Conservation (phyloP, 495 filamentous ascomycete species). For the Penicillium fimorum region DNA sequence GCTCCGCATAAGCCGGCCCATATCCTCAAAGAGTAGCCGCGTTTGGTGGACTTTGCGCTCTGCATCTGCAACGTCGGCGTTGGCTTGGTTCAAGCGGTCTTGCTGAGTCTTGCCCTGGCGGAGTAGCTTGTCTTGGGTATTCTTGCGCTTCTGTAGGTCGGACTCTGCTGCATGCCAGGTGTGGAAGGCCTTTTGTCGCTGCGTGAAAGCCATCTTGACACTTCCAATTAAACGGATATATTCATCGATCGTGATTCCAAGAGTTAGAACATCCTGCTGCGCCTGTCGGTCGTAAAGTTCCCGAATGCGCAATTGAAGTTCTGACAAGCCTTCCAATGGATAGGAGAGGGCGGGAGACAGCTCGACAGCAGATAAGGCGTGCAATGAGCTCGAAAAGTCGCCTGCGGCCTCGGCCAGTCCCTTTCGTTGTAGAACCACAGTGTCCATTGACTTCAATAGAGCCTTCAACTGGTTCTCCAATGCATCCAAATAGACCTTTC, state of each 20-base stretch:
- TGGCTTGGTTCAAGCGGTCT: slow-evolving; percentile 86
- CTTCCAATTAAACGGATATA: slow-evolving; percentile 94
- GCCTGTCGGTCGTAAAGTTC: slow-evolving; percentile 96
- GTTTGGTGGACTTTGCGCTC: slow-evolving; percentile 92
- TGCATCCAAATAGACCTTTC: slow-evolving; percentile 88
- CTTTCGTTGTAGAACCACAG: slow-evolving; percentile 86
- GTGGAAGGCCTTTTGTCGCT: slow-evolving; percentile 93
- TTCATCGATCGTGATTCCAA: slow-evolving; percentile 97
- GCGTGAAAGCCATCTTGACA: slow-evolving; percentile 85
- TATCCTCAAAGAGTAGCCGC: slow-evolving; percentile 89
- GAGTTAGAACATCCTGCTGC: slow-evolving; percentile 91
- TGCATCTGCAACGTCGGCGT: slow-evolving; percentile 88
- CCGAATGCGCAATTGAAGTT: slow-evolving; percentile 87
- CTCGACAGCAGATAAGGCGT: slow-evolving; percentile 83
- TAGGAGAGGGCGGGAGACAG: slow-evolving; percentile 83
- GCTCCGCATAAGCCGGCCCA: slow-evolving; percentile 86
- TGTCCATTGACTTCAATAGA: slow-evolving; percentile 88
- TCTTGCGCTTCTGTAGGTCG: slow-evolving; percentile 81
- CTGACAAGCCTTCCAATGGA: slow-evolving; percentile 84
- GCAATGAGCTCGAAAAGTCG: slow-evolving; percentile 89
- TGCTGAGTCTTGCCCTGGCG: slow-evolving; percentile 92
- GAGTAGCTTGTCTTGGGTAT: slow-evolving; percentile 85
- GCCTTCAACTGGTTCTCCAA: slow-evolving; percentile 94
- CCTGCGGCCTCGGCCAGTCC: slow-evolving; percentile 87
- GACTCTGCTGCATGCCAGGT: slow-evolving; percentile 87